Evolutionary conservation across 1,284 basidiomycete species (phyloP).

Genomic region (Irpex rosettiformis): DNA sequence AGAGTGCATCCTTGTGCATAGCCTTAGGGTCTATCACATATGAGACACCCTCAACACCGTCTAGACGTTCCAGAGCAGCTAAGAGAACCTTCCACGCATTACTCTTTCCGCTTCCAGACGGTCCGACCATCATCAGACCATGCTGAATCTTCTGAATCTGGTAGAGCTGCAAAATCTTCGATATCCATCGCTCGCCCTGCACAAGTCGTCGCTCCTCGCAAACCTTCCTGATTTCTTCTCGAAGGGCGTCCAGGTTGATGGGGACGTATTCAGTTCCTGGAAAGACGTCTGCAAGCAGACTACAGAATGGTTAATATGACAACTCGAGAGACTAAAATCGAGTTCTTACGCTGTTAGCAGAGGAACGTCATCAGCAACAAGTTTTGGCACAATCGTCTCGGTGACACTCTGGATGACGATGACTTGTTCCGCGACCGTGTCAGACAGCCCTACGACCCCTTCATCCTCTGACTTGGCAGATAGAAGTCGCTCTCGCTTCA

Average conservation of each 20-base stretch:
- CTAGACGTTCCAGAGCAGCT: constrained; percentile 86
- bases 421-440: constrained; percentile 84
- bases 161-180: constrained; percentile 96
- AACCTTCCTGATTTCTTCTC: constrained; percentile 82
- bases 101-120: constrained; percentile 96
- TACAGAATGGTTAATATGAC: constrained; percentile 28
- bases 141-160: constrained; percentile 99
- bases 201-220: constrained; percentile 86
- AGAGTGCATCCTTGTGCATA: constrained; percentile 97
- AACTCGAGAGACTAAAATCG: constrained; percentile 12
- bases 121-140: constrained; percentile 99
- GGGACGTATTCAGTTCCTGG: constrained; percentile 92
- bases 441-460: constrained; percentile 53
- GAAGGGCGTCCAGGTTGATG: constrained; percentile 84
- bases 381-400: constrained; percentile 97
- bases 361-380: constrained; percentile 97
- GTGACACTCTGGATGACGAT: constrained; percentile 99
- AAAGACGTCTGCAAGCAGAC: constrained; percentile 95
- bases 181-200: constrained; percentile 86
- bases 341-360: constrained; percentile 77
- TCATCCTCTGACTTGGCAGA: constrained; percentile 42
- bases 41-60: constrained; percentile 88
- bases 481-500: constrained; percentile 89
- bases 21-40: constrained; percentile 99
- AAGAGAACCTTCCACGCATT: constrained; percentile 96